These are phyloP conservation scores for Piper betle DNA, from an alignment of 164 flowering plant genomes.

Conservation along the genomic window DNA sequence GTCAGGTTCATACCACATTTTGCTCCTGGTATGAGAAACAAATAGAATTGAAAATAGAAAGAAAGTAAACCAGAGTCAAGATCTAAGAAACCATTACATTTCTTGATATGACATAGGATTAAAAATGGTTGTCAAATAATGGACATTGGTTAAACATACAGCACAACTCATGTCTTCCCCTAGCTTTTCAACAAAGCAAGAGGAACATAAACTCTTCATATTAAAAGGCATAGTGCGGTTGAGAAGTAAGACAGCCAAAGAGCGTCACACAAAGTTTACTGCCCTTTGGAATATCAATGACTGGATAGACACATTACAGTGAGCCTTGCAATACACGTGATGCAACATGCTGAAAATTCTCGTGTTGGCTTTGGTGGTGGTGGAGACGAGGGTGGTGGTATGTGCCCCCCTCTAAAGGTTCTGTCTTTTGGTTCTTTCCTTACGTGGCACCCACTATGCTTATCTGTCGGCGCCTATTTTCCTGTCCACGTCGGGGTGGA, in stretches of 20 bases:
- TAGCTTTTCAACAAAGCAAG: not conserved
- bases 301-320: not conserved
- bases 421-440: too few species aligned
- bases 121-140: not conserved
- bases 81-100: too few species aligned
- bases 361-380: too few species aligned
- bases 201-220: not conserved
- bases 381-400: too few species aligned
- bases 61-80: too few species aligned
- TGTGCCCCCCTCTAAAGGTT: too few species aligned
- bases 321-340: not conserved
- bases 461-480: too few species aligned
- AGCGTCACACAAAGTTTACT: not conserved
- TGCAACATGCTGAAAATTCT: not conserved
- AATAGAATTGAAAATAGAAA: not conserved
- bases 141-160: not conserved
- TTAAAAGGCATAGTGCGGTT: not conserved
- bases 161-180: not conserved
- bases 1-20: slow-evolving; percentile 89
- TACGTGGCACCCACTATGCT: too few species aligned
- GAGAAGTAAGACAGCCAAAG: not conserved
- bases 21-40: slow-evolving; percentile 55
- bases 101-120: too few species aligned
- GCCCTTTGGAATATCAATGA: not conserved
- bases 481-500: too few species aligned